Base-by-base conservation (phyloP, 805 yeast species). In the Wickerhamomyces queroliae region DNA sequence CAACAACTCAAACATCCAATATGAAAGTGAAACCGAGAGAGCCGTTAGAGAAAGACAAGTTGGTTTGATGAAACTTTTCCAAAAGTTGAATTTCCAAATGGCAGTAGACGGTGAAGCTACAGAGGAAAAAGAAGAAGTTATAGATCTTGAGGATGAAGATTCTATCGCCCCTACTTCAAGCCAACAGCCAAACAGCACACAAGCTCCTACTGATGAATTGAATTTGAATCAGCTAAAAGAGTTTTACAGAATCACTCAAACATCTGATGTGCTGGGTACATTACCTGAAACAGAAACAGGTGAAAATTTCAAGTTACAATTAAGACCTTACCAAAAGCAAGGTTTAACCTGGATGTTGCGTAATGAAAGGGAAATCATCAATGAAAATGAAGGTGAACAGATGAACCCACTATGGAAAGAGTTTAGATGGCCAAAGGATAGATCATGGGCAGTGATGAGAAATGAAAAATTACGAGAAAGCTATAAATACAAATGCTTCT, bases 341-440 rank as follows among this genome's bases (percentile, higher is more conserved):
- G 96, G 95, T 0, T 62, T 88, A 23, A 77, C 90, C 1, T 89
- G 96, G 96, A 82, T 89, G 91, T 61, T 88, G n/a, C 71, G 78
- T 24, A 67, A 91, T 40, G 96, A 89, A 54, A 70, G 74, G 29
- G 89, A 82, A 46, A 61, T 72, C 44, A 46, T 43, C 4, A 62
- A 47, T 36, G 64, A 43, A 48, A 69, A 37, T 51, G 63, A 69
- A 23, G 73, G 70, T 6, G 81, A 77, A 3, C 63, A 76, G 28
- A 72, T 83, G 64, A 85, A 89, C 53, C 98, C 98, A 0, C 61
- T 90, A 21, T 90, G 97, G 97, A 79, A 76, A 39, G 78, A 77
- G 38, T 83, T 76, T 50, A 63, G 61, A 44, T 90, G 95, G 93
- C 96, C 96, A 0, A 63, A 53, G 17, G 71, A 71, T 40, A 59